Evolutionary conservation across 768 basidiomycete species (phyloP), one percentile per base, ranked within the genome.

Genomic region (Psilocybe tampanensis): DNA sequence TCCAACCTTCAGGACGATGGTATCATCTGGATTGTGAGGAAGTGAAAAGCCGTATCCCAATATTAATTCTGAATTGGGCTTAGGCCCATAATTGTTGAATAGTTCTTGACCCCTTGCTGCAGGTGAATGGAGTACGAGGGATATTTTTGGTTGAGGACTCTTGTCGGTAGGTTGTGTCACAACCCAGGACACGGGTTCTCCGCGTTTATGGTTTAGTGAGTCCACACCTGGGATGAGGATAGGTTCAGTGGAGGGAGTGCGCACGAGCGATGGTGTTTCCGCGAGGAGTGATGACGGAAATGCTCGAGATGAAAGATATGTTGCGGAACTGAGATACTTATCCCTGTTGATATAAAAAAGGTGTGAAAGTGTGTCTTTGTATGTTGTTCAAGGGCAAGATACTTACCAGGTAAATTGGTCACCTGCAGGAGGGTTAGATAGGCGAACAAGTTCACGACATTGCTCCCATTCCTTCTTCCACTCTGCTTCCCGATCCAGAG

Each of bases 31-130:
- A 61, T 97, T 97, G 24, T 84, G 60, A 1, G 81, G 74, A 3
- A 95, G 68, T 0, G 90, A 84, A 72, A 98, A 98, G 1, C 96
- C 95, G 66, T 97, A 98, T 5, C 92, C 94, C 3, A 98, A 80
- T 44, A 98, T 84, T 43, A 98, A 81, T 70, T 95, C 92, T 23
- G 92, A 81, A 69, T 96, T 95, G 0, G 93, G 86, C 68, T 97
- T 97, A 0, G 87, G 83, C 0, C 95, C 95, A 69, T 97, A 97
- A 68, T 96, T 96, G 74, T 95, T 96, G 74, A 88, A 86, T 18
- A 95, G 74, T 68, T 94, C 89, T 22, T 77, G 65, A 15, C 78
- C 81, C 1, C 71, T 59, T 1, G 60, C 59, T 3, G 77, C 73
- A 0, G 74, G 47, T 1, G 64, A 69, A 63, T 88, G 88, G 7